Conservation (phyloP, 345 rosid species). For the Punica granatum region DNA sequence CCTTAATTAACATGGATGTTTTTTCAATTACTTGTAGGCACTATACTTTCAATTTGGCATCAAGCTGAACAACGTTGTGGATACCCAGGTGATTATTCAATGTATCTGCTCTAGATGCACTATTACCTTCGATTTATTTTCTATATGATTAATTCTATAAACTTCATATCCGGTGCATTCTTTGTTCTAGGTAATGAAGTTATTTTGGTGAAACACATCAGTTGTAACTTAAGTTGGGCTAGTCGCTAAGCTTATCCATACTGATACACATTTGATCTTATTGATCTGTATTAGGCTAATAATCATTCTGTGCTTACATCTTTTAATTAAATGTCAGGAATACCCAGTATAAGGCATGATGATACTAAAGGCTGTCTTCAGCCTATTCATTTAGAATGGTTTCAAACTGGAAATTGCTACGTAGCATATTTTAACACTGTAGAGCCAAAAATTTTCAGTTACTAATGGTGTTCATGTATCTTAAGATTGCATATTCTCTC, state of each 20-base stretch:
- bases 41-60: constrained; percentile 88
- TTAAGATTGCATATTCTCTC: constrained; percentile 77
- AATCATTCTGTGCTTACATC: neutral
- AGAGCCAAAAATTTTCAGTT: neutral
- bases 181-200: neutral
- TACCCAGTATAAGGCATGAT: neutral
- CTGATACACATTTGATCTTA: neutral
- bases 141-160: neutral
- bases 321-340: neutral
- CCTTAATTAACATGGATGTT: constrained; percentile 5
- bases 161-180: neutral
- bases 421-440: neutral
- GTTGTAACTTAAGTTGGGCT: neutral
- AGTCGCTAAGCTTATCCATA: neutral
- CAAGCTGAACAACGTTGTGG: constrained; percentile 71
- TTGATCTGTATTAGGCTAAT: neutral
- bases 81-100: constrained; percentile 61
- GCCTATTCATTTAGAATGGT: neutral
- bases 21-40: constrained; percentile 41
- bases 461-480: constrained; percentile 3
- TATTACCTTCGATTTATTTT: neutral
- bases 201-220: neutral
- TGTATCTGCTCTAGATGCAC: neutral
- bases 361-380: neutral
- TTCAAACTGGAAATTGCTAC: neutral